phyloP scores from a whole-genome alignment of 805 yeast genomes.

The Lipomyces lipofer region DNA sequence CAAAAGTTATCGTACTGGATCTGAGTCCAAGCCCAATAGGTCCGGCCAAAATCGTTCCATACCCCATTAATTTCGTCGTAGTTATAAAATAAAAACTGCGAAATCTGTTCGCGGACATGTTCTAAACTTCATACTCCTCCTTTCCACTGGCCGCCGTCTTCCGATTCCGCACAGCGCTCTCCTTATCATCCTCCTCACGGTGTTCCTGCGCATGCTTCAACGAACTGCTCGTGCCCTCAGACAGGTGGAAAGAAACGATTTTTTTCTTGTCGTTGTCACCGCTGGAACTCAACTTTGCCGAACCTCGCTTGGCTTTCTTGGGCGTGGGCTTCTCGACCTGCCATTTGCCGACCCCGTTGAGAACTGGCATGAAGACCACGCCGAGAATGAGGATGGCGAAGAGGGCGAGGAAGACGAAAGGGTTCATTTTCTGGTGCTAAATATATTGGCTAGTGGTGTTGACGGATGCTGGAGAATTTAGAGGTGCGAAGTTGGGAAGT shows the following conservation, averaged over 20 bases:
- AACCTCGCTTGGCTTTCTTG: too few species aligned
- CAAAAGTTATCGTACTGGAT: too few species aligned
- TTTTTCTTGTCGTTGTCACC: background rate
- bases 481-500: too few species aligned
- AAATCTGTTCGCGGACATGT: background rate
- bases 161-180: background rate
- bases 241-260: slow-evolving; percentile 5
- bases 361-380: slow-evolving; percentile 17
- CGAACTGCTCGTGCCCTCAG: slow-evolving; percentile 5
- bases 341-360: slow-evolving; percentile 21
- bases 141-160: background rate
- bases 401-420: slow-evolving; percentile 8
- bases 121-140: background rate
- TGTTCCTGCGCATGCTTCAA: background rate
- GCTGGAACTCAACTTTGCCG: too few species aligned
- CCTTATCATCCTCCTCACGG: slow-evolving; percentile 5
- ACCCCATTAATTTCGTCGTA: too few species aligned
- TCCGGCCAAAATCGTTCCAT: too few species aligned
- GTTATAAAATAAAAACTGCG: background rate
- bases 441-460: too few species aligned
- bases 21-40: too few species aligned
- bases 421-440: slow-evolving; percentile 2
- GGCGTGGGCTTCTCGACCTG: slow-evolving; percentile 2
- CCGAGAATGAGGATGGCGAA: slow-evolving; percentile 4
- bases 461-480: too few species aligned